Evolutionary conservation across 306 rosid genomes (phyloP).

Genomic region (Dalbergia cultrata): DNA sequence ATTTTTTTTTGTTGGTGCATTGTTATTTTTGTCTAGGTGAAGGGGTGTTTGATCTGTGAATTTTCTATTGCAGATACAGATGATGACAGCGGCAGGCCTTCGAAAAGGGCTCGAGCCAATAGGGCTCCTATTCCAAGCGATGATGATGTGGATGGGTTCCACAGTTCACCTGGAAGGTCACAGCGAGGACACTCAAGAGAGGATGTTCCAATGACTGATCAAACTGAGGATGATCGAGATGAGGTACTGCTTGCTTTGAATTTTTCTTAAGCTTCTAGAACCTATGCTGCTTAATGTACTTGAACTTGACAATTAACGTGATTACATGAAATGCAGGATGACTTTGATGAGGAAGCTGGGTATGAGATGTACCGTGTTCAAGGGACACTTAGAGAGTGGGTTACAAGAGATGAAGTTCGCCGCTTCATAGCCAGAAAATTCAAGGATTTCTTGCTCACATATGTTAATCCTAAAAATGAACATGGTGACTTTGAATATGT

Average conservation of each 20-base stretch:
- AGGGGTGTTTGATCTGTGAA: slow-evolving; percentile 25
- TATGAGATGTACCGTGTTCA: slow-evolving; percentile 93
- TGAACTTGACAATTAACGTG: slow-evolving; percentile 27
- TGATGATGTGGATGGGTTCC: slow-evolving; percentile 82
- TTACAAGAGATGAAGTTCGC: slow-evolving; percentile 96
- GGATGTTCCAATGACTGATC: slow-evolving; percentile 90
- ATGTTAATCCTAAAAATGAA: slow-evolving; percentile 79
- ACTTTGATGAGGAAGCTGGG: slow-evolving; percentile 75
- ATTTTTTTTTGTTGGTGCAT: neutral
- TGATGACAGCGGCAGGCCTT: slow-evolving; percentile 85
- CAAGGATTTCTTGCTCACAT: slow-evolving; percentile 82
- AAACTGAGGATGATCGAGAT: slow-evolving; percentile 77
- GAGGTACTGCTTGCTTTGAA: slow-evolving; percentile 58
- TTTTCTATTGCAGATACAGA: slow-evolving; percentile 77
- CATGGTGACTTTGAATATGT: slow-evolving; percentile 78
- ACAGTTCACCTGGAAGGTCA: slow-evolving; percentile 91
- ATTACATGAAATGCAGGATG: slow-evolving; percentile 65
- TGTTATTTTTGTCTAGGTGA: neutral
- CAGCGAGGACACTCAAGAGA: slow-evolving; percentile 78
- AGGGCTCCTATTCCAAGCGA: slow-evolving; percentile 67
- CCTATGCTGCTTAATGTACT: neutral
- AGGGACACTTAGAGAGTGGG: slow-evolving; percentile 97
- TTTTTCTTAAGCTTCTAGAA: neutral
- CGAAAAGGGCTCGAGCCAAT: slow-evolving; percentile 87
- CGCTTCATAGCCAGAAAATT: slow-evolving; percentile 91